Evolutionary conservation across 257 asterid genomes (phyloP).

Genomic region (Nicotiana paniculata): DNA sequence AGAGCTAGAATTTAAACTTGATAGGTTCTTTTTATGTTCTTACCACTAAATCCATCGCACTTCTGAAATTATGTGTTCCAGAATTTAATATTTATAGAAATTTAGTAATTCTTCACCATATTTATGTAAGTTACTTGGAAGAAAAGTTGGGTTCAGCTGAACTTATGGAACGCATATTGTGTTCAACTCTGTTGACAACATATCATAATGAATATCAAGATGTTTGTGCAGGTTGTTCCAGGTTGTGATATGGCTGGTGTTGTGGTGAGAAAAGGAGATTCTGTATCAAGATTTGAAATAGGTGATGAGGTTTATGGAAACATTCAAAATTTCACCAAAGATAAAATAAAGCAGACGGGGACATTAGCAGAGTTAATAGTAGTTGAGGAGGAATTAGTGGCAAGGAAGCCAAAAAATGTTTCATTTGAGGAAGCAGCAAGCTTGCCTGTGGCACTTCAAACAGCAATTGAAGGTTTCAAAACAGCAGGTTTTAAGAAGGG

Average conservation of each 20-base stretch:
- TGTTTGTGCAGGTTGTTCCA: conserved; percentile 43
- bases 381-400: conserved; percentile 47
- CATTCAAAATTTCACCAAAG: conserved; percentile 33
- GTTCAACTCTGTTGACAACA: too few relatives aligned
- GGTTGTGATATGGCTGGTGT: conserved; percentile 72
- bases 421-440: conserved; percentile 61
- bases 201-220: too few relatives aligned
- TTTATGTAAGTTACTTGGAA: too few relatives aligned
- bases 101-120: too few relatives aligned
- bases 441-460: conserved; percentile 53
- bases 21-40: too few relatives aligned
- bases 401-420: conserved; percentile 38
- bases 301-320: conserved; percentile 63
- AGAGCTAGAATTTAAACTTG: not conserved
- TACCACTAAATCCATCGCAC: too few relatives aligned
- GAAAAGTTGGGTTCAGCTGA: too few relatives aligned
- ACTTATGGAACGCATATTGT: too few relatives aligned
- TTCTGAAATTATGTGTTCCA: too few relatives aligned
- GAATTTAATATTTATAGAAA: too few relatives aligned
- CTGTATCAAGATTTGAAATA: conserved; percentile 13
- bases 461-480: conserved; percentile 51
- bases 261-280: conserved; percentile 40
- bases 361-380: conserved; percentile 40
- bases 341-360: conserved; percentile 36
- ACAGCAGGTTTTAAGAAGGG: conserved; percentile 35